Conservation (phyloP, 176 grass and related monocot genomes). For the Bromus sterilis region DNA sequence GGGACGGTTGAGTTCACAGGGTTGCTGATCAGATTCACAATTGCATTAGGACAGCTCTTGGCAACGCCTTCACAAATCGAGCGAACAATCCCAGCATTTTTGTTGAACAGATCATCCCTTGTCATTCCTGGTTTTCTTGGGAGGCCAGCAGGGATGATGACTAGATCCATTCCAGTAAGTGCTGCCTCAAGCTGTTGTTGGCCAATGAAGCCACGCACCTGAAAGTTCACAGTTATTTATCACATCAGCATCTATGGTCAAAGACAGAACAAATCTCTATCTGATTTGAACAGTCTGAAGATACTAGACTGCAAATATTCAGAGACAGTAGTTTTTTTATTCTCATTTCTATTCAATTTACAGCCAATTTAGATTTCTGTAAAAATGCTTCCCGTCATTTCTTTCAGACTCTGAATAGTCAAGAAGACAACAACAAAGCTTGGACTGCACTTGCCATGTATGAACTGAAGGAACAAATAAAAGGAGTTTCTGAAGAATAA, state of each 20-base stretch:
- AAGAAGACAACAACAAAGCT: neutral
- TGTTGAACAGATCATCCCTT: conserved; percentile 97
- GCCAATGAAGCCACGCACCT: conserved; percentile 90
- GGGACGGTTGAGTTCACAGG: conserved; percentile 95
- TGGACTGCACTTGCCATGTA: neutral
- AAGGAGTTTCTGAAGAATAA: neutral
- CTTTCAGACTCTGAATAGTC: neutral
- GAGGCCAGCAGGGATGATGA: conserved; percentile 90
- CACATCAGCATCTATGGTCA: neutral
- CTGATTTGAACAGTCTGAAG: neutral
- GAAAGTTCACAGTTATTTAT: conserved; percentile 16
- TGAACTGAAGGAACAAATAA: neutral
- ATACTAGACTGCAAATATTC: neutral
- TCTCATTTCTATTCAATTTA: neutral
- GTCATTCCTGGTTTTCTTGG: conserved; percentile 99
- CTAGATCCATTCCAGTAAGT: conserved; percentile 90
- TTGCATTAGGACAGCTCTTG: conserved; percentile 67
- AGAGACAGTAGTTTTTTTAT: neutral
- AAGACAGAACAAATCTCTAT: neutral
- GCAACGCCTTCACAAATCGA: conserved; percentile 71
- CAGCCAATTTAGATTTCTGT: neutral
- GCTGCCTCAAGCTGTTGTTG: conserved; percentile 72
- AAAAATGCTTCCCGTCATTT: neutral
- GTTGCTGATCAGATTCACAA: conserved; percentile 96
- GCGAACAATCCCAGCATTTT: conserved; percentile 90